Evolutionary conservation across 108 stramenopile genomes (phyloP).

Genomic region (Cyclotella cryptica): DNA sequence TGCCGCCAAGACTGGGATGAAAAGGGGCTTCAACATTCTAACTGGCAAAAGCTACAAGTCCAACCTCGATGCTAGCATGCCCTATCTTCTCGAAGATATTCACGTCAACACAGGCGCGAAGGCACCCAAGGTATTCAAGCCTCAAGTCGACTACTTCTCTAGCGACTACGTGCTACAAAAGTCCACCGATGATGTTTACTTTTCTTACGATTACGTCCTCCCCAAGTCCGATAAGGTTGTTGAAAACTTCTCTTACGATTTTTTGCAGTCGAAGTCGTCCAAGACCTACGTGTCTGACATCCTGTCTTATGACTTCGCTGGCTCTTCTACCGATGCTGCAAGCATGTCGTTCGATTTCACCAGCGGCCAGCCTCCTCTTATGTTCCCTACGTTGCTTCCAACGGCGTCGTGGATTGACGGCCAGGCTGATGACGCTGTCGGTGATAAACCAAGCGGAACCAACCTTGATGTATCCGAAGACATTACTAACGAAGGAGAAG

Average conservation of each 20-base stretch:
- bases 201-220: neutral
- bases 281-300: neutral
- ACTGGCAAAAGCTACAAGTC: neutral
- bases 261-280: neutral
- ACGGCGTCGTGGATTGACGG: neutral
- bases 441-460: neutral
- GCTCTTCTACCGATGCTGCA: neutral
- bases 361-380: neutral
- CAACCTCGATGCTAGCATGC: neutral
- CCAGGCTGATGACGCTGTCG: neutral
- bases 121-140: constrained; percentile 9
- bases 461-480: neutral
- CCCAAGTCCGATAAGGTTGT: neutral
- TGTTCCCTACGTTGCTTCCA: neutral
- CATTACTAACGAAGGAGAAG: neutral
- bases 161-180: neutral
- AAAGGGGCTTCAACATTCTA: neutral
- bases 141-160: neutral
- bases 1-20: constrained; percentile 5
- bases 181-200: neutral
- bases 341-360: constrained; percentile 2
- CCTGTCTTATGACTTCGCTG: neutral
- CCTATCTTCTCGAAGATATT: neutral
- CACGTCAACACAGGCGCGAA: neutral
- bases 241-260: neutral